Evolutionary conservation across 2,329 filamentous ascomycete species (phyloP), one percentile per base, ranked within the genome.

Genomic region (Penicillium sp.): DNA sequence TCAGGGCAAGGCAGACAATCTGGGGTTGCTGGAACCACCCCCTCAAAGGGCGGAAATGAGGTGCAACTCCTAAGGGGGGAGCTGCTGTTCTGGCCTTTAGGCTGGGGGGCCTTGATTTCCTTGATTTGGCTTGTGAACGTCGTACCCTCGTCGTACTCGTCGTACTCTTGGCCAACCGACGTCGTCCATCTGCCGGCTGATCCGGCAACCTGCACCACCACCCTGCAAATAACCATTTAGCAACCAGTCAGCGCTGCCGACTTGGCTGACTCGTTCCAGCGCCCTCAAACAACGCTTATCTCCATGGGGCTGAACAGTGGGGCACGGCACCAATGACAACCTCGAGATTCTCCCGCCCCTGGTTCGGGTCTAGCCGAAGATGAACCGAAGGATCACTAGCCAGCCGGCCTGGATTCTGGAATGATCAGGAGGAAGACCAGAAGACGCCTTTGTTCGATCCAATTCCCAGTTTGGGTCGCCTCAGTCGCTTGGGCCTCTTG

Each of bases 1-100:
- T 56, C 42, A 47, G 41, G 39, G 31, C 39, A 59, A 59, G 57
- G 59, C 28, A 60, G 20, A 45, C 22, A 64, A 64, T 56, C 59
- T 55, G 63, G 59, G 61, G 62, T 56, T 50, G 31, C 7, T 8
- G 31, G 31, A 31, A 28, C 25, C 25, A 10, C 31, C 31, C 2
- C 4, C 31, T 17, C 48, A 22, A 38, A 10, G 31, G 35, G 51
- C 38, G 39, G 51, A 54, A 39, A 54, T 34, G 38, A 42, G 38
- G 8, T 41, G 39, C 25, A 34, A n/a, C 31, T 28, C 7, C 25
- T 34, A 43, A 39, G 11, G 51, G 20, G 38, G 38, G 39, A 20
- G 38, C 22, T 41, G 51, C n/a, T 25, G 38, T 39, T 15, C 2
- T 20, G 25, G 38, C 12, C 10, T 15, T 28, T 43, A 25, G 20